phyloP scores from a whole-genome alignment of 495 filamentous ascomycete species.

The Sporormia fimetaria region DNA sequence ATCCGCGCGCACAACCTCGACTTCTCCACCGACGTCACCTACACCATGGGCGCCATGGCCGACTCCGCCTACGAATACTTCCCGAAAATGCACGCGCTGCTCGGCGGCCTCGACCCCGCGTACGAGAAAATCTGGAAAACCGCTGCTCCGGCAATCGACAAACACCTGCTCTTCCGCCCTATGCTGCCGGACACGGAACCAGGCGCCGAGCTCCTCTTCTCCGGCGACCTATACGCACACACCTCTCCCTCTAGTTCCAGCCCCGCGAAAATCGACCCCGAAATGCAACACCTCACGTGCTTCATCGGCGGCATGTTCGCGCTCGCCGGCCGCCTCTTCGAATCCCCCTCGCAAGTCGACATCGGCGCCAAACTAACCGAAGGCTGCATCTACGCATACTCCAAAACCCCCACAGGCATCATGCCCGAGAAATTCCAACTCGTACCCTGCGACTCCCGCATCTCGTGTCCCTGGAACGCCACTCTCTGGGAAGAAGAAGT shows the following conservation, averaged over 20 bases:
- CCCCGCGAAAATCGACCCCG: constrained; percentile 29
- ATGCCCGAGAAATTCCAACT: constrained; percentile 38
- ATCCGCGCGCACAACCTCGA: constrained; percentile 21
- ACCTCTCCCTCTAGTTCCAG: constrained; percentile 13
- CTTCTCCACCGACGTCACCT: constrained; percentile 14
- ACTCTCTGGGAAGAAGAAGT: constrained; percentile 32
- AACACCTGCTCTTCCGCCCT: constrained; percentile 39
- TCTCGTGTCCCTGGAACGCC: constrained; percentile 35
- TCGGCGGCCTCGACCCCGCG: constrained; percentile 30
- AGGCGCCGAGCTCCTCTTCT: constrained; percentile 33
- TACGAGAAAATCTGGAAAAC: constrained; percentile 38
- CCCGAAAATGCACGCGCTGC: constrained; percentile 29
- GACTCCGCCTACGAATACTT: constrained; percentile 36
- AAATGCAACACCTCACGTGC: constrained; percentile 33
- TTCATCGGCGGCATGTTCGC: constrained; percentile 30
- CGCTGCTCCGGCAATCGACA: constrained; percentile 29
- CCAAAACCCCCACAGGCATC: constrained; percentile 32
- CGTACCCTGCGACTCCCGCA: constrained; percentile 28
- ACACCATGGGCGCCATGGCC: constrained; percentile 33
- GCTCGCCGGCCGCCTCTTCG: constrained; percentile 25
- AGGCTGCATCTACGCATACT: constrained; percentile 30
- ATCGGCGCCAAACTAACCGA: constrained; percentile 27
- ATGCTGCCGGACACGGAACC: constrained; percentile 30
- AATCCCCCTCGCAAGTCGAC: constrained; percentile 22
- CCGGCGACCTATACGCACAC: constrained; percentile 29